A percentile compares a stretch with the other conserved stretches of the same genome.
These are phyloP conservation scores for Fusarium neocosmosporiellum DNA, from an alignment of 2,329 filamentous ascomycete species.

Conservation along the genomic window DNA sequence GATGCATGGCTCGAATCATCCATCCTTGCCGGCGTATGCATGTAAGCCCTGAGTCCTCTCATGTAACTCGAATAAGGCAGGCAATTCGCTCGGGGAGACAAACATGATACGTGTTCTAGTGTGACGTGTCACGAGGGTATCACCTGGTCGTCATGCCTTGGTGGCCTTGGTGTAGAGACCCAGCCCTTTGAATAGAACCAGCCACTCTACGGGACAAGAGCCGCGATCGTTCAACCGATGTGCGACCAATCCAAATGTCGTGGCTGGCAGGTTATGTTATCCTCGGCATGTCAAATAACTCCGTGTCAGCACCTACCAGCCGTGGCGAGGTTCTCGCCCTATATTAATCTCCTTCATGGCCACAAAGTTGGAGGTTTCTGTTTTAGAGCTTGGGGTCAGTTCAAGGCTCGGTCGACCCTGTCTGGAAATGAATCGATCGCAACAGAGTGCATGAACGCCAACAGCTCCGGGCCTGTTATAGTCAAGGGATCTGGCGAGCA, in stretches of 20 bases:
- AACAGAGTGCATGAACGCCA: not conserved
- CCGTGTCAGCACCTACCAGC: not conserved
- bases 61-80: not conserved
- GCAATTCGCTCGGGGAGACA: not conserved
- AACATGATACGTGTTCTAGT: not conserved
- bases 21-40: not conserved
- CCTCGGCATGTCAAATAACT: not conserved
- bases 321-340: not conserved
- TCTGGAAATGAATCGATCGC: not conserved
- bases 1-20: not conserved
- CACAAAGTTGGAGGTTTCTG: not conserved
- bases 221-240: not conserved
- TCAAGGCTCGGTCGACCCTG: not conserved
- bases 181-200: not conserved
- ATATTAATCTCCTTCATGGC: not conserved
- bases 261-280: not conserved
- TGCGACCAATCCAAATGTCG: not conserved
- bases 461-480: not conserved
- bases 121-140: not conserved
- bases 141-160: not conserved
- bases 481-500: not conserved
- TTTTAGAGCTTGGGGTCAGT: not conserved
- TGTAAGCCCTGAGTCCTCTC: not conserved
- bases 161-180: not conserved
- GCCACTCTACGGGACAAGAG: not conserved